phyloP scores from a whole-genome alignment of 495 filamentous ascomycete genomes.

The Pyrenopolyporus hunteri region DNA sequence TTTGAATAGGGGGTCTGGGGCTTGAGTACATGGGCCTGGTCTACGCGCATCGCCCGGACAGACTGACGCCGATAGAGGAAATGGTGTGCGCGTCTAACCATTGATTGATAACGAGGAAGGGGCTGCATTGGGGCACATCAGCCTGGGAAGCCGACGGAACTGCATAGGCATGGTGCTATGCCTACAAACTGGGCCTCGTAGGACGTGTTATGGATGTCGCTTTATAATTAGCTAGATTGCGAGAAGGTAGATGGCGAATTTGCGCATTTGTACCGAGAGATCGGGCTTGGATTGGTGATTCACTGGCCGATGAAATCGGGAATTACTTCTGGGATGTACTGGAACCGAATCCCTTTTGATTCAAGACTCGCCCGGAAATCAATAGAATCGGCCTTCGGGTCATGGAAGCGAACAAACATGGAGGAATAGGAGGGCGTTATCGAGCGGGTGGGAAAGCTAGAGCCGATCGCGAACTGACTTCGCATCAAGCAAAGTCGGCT shows the following conservation, averaged over 20 bases:
- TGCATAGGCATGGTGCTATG: conserved; percentile 73
- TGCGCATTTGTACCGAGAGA: conserved; percentile 65
- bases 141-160: conserved; percentile 88
- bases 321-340: conserved; percentile 83
- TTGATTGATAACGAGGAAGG: conserved; percentile 75
- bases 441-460: conserved; percentile 53
- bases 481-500: conserved; percentile 69
- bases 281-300: conserved; percentile 73
- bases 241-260: conserved; percentile 80
- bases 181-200: conserved; percentile 76
- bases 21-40: conserved; percentile 81
- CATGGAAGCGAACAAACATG: conserved; percentile 52
- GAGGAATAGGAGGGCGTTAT: conserved; percentile 55
- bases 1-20: conserved; percentile 74
- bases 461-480: conserved; percentile 71
- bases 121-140: conserved; percentile 90
- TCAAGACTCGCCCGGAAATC: conserved; percentile 57
- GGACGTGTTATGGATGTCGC: conserved; percentile 80
- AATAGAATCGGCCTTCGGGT: conserved; percentile 54
- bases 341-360: conserved; percentile 65
- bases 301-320: conserved; percentile 77
- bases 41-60: conserved; percentile 84
- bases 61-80: conserved; percentile 85
- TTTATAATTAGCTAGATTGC: conserved; percentile 78
- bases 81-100: conserved; percentile 85